Evolutionary conservation across 1,284 basidiomycete genomes (phyloP), one percentile per base, ranked within the genome.

Genomic region (Sporisorium exsertum): DNA sequence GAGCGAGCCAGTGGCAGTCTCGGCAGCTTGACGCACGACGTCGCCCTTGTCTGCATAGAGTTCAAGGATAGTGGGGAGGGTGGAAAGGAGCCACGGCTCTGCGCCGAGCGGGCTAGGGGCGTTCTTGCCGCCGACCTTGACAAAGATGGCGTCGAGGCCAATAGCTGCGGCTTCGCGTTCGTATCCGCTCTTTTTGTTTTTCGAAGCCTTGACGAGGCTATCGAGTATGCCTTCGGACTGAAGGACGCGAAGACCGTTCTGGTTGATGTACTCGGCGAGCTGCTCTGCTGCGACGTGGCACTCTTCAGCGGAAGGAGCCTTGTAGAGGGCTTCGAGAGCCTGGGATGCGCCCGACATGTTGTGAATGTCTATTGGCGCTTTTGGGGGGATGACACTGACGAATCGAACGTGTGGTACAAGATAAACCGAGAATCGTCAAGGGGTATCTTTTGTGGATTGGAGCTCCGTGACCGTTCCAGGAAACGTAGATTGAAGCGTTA

Each of bases 1-100:
- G 78, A 97, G 91, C 45, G 92, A 88, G 85, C 94, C 94, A 80
- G 92, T 90, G n/a, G 96, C 94, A 15, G 90, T 86, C 37, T 91
- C 88, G 22, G 95, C 93, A 24, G 94, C 94, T 54, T 88, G 87
- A 71, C 94, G 91, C 62, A 97, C 94, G 45, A 95, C 93, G 72
- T 96, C 93, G 68, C 94, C 94, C 87, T 97, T 97, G 87, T 99
- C 96, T 89, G 94, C 92, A 86, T 93, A 92, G 51, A 95, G 88
- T 74, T 94, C 93, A 84, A 94, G 92, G 50, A 98, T 87, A 57
- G 90, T 86, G 13, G 93, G 90, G 53, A 99, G 90, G 24, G 92
- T 91, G 5, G 91, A 89, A 20, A 97, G 88, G 35, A 97, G 89
- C 73, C 94, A 88, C n/a, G 94, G 94, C 64, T 91, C 94, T 55